Percentiles rank a stretch among this genome's conserved stretches.
Evolutionary conservation across 805 yeast genomes (phyloP).

Genomic region (Kurtzmaniella fragi): DNA sequence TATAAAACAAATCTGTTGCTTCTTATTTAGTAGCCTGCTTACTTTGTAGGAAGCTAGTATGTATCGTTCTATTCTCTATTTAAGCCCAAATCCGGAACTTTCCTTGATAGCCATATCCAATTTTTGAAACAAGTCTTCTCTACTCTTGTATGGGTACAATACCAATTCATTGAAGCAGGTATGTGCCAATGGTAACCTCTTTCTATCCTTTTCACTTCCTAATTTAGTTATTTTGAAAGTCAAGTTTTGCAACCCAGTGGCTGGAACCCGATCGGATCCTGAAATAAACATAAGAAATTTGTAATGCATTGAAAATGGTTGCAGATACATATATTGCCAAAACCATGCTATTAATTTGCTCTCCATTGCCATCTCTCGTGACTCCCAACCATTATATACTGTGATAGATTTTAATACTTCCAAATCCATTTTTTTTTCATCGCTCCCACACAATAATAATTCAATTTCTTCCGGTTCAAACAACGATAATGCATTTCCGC

Average conservation of each 20-base stretch:
- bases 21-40: too few species aligned
- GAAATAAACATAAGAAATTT: conserved; percentile 72
- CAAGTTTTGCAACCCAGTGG: conserved; percentile 80
- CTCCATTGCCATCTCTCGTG: conserved; percentile 28
- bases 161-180: conserved; percentile 93
- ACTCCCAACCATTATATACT: conserved; percentile 62
- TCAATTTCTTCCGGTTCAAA: conserved; percentile 82
- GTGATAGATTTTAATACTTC: conserved; percentile 66
- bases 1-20: too few species aligned
- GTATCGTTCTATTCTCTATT: conserved; percentile 29
- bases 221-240: conserved; percentile 61
- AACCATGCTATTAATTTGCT: conserved; percentile 65
- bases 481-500: conserved; percentile 73
- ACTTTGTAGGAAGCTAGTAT: too few species aligned
- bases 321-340: conserved; percentile 67
- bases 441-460: conserved; percentile 70
- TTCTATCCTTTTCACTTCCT: conserved; percentile 25
- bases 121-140: conserved; percentile 52
- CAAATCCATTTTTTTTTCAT: conserved; percentile 61
- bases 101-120: conserved; percentile 67
- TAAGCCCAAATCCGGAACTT: conserved; percentile 83
- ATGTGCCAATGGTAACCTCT: conserved; percentile 77
- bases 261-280: conserved; percentile 89
- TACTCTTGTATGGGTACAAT: conserved; percentile 57
- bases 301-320: conserved; percentile 47